Conservation (phyloP, 495 filamentous ascomycete genomes). For the Pseudomonodictys pantanalensis region DNA sequence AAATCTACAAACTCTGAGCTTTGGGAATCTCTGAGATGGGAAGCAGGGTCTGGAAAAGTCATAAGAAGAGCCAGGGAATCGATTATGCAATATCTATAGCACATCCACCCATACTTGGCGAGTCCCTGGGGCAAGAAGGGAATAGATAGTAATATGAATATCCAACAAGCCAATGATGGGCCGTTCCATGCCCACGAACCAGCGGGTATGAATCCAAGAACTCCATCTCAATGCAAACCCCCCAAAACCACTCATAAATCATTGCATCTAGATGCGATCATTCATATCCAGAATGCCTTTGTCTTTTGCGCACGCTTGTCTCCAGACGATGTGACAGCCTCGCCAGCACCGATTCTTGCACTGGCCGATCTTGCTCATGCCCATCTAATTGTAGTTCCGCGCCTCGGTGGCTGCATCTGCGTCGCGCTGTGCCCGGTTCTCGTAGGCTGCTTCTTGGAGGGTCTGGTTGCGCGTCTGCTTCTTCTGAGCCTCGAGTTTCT, state of each 20-base stretch:
- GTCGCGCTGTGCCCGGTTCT: slow-evolving; percentile 25
- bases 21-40: no score
- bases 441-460: slow-evolving; percentile 16
- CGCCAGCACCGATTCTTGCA: not conserved
- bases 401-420: slow-evolving; percentile 27
- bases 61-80: no score
- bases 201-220: no score
- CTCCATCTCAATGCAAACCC: not conserved
- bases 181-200: no score
- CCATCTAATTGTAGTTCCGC: slow-evolving; percentile 23
- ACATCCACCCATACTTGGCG: no score
- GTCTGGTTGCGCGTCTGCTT: slow-evolving; percentile 29
- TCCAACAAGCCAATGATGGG: no score
- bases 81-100: no score
- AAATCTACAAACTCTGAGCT: no score
- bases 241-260: not conserved
- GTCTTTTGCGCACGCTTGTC: not conserved
- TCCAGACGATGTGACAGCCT: not conserved
- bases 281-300: not conserved
- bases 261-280: not conserved
- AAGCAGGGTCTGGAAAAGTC: no score
- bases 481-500: slow-evolving; percentile 31
- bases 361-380: not conserved
- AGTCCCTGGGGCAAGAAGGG: no score
- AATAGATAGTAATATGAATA: no score